Conservation (phyloP, 176 grass and related monocot genomes). For the Ananas comosus region DNA sequence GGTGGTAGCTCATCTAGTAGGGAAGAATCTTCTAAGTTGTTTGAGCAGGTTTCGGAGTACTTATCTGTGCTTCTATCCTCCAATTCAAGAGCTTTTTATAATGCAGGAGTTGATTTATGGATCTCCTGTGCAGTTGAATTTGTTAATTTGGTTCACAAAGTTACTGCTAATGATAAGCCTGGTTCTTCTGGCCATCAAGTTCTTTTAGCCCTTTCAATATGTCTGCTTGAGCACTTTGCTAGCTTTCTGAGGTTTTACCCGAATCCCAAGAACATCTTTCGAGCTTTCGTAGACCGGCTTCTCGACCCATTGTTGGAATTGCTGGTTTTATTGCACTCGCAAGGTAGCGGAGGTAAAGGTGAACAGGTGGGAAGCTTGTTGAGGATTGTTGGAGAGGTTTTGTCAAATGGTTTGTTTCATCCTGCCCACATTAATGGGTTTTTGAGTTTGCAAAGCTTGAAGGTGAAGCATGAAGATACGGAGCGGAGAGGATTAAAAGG, state of each 20-base stretch:
- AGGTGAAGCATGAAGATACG: constrained; percentile 19
- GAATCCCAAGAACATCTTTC: constrained; percentile 90
- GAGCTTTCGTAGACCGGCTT: constrained; percentile 66
- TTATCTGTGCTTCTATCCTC: constrained; percentile 51
- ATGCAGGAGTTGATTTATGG: constrained; percentile 68
- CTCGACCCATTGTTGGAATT: constrained; percentile 63
- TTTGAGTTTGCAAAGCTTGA: constrained; percentile 65
- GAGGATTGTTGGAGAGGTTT: constrained; percentile 66
- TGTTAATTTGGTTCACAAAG: constrained; percentile 63
- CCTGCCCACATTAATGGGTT: constrained; percentile 74
- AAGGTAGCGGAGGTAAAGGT: constrained; percentile 32
- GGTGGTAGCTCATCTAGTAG: constrained; percentile 8
- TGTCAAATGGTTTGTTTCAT: constrained; percentile 81
- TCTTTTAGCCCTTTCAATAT: constrained; percentile 38
- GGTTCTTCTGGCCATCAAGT: constrained; percentile 22
- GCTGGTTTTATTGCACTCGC: constrained; percentile 76
- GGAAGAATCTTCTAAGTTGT: constrained; percentile 40
- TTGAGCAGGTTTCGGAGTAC: constrained; percentile 51
- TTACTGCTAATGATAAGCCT: constrained; percentile 33
- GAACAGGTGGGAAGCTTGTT: constrained; percentile 27
- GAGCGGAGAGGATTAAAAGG: constrained; percentile 49
- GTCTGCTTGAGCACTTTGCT: constrained; percentile 66
- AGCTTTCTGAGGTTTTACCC: constrained; percentile 67
- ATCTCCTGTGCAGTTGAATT: constrained; percentile 48
- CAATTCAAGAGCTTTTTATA: constrained; percentile 84